These are phyloP conservation scores for Coffea canephora DNA, from an alignment of 257 asterid genomes.

Conservation along the genomic window DNA sequence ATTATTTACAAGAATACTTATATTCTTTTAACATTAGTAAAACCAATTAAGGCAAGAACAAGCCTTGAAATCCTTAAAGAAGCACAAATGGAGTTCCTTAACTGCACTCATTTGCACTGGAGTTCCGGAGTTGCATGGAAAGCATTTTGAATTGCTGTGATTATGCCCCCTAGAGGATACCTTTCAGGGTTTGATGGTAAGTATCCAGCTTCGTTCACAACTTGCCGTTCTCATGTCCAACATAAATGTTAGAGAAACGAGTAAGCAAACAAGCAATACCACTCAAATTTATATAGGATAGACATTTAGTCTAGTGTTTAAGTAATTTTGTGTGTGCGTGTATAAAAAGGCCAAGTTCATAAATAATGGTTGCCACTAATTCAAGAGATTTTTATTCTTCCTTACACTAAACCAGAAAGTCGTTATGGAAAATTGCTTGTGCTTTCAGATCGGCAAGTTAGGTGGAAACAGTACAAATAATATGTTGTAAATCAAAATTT, in stretches of 20 bases:
- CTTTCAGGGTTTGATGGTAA: conserved; percentile 81
- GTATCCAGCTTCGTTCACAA: conserved; percentile 71
- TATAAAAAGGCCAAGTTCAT: too few species aligned
- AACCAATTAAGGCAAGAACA: conserved; percentile 16
- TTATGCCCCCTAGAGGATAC: conserved; percentile 79
- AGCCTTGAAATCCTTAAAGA: conserved; percentile 84
- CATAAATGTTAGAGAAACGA: not conserved
- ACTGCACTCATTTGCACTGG: conserved; percentile 65
- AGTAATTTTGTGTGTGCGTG: not conserved
- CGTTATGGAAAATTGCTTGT: not conserved
- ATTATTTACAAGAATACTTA: too few species aligned
- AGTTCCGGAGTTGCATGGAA: conserved; percentile 76
- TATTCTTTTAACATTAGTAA: not conserved
- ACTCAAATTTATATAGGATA: not conserved
- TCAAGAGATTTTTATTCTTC: too few species aligned
- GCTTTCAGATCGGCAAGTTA: not conserved
- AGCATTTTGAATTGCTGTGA: conserved; percentile 79
- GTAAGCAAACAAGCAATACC: not conserved
- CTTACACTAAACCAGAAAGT: not conserved
- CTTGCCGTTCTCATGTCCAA: conserved; percentile 47
- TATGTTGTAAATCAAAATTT: not conserved
- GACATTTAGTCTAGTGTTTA: not conserved
- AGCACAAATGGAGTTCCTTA: conserved; percentile 78
- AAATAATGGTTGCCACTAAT: too few species aligned
- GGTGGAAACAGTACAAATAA: not conserved